A percentile compares a stretch with the other conserved stretches of the same genome.
phyloP scores from a whole-genome alignment of 2,329 filamentous ascomycete genomes.

The Sclerotinia minor region DNA sequence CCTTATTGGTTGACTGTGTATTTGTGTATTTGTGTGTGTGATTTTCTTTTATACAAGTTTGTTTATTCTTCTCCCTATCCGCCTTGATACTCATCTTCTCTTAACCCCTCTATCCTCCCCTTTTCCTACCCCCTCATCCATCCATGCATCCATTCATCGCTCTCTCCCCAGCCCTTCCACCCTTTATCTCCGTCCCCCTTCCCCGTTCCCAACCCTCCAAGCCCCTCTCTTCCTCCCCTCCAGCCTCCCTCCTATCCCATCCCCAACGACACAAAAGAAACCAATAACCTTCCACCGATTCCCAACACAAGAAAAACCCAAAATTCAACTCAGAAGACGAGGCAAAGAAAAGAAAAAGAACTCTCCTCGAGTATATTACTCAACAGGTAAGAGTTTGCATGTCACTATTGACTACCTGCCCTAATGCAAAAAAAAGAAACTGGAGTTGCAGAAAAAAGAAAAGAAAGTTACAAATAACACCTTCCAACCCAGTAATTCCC shows the following conservation, averaged over 20 bases:
- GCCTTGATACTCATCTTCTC: not conserved
- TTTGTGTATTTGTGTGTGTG: conserved; percentile 1
- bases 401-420: conserved; percentile 14
- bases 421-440: conserved; percentile 20
- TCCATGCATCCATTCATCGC: not conserved
- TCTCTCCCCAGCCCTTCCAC: not conserved
- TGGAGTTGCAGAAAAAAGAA: conserved; percentile 1
- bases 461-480: conserved; percentile 40
- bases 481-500: conserved; percentile 23
- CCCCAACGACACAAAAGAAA: conserved; percentile 4
- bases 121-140: not conserved
- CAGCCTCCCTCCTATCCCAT: not conserved
- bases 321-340: not conserved
- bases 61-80: not conserved
- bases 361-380: conserved; percentile 5
- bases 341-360: conserved; percentile 6
- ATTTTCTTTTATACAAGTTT: conserved; percentile 18
- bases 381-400: conserved; percentile 6
- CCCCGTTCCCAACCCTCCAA: not conserved
- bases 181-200: not conserved
- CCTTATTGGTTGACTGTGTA: not conserved
- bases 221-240: not conserved
- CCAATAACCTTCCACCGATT: conserved; percentile 6
- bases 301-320: conserved; percentile 14
- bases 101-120: not conserved